Percentiles rank a stretch among this genome's conserved stretches.
Evolutionary conservation across 225 moss, liverwort and hornwort species (phyloP).

Genomic region (Pleurozium schreberi): DNA sequence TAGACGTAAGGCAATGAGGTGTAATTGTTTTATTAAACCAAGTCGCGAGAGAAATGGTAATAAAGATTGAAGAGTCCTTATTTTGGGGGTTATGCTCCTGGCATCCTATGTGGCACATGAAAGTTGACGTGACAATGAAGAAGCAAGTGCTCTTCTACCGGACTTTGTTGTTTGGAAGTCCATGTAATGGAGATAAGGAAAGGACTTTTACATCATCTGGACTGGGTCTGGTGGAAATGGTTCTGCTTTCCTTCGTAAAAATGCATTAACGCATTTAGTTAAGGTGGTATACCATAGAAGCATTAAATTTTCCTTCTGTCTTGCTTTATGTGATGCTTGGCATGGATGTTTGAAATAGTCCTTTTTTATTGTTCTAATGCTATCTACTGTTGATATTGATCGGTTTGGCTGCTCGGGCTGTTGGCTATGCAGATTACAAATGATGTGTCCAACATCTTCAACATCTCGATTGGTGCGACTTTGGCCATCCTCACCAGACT

Average conservation of each 20-base stretch:
- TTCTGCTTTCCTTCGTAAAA: background rate
- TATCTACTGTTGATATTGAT: background rate
- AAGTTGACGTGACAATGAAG: background rate
- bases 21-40: background rate
- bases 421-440: constrained; percentile 66
- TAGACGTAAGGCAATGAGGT: background rate
- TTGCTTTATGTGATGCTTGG: background rate
- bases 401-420: background rate
- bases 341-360: background rate
- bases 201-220: background rate
- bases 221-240: background rate
- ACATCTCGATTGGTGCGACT: constrained; percentile 64
- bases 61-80: background rate
- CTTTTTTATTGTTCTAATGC: background rate
- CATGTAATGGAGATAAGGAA: background rate
- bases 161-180: background rate
- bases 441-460: constrained; percentile 74
- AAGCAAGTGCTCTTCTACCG: background rate
- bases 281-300: background rate
- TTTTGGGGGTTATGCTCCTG: background rate
- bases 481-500: constrained; percentile 46
- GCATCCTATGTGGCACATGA: background rate
- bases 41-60: background rate
- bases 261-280: background rate
- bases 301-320: background rate